A percentile compares a stretch with the other conserved stretches of the same genome.
These are phyloP conservation scores for Backusella tuberculispora DNA, from an alignment of 192 early-diverging fungal species.

Conservation along the genomic window DNA sequence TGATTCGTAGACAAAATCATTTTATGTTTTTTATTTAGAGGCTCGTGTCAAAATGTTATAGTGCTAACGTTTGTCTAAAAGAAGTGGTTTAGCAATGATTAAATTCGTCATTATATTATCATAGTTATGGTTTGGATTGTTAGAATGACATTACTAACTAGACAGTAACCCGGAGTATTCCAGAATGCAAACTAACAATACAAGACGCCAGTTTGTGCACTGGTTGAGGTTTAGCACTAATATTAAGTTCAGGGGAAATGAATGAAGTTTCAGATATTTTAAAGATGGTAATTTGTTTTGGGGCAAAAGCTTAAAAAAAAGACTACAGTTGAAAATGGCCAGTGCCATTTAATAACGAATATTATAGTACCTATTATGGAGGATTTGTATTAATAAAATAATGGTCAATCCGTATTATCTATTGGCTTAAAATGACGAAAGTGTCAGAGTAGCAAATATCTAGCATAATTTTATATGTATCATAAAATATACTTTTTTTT, in stretches of 20 bases:
- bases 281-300: neutral
- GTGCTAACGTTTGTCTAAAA: neutral
- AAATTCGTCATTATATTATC: constrained; percentile 14
- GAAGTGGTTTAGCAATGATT: neutral
- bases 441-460: neutral
- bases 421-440: neutral
- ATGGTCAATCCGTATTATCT: neutral
- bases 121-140: neutral
- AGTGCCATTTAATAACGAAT: neutral
- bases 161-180: neutral
- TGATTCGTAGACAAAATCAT: neutral
- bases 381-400: neutral
- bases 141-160: neutral
- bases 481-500: neutral
- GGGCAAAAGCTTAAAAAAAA: constrained; percentile 11
- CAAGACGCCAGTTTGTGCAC: neutral
- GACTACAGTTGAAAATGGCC: neutral
- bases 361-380: neutral
- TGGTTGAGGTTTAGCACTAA: neutral
- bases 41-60: neutral
- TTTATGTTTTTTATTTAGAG: neutral
- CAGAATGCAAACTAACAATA: neutral
- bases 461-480: neutral
- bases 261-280: neutral
- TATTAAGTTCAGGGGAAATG: constrained; percentile 4